phyloP scores from a whole-genome alignment of 169 alveolate species.

The Eimeria falciformis region DNA sequence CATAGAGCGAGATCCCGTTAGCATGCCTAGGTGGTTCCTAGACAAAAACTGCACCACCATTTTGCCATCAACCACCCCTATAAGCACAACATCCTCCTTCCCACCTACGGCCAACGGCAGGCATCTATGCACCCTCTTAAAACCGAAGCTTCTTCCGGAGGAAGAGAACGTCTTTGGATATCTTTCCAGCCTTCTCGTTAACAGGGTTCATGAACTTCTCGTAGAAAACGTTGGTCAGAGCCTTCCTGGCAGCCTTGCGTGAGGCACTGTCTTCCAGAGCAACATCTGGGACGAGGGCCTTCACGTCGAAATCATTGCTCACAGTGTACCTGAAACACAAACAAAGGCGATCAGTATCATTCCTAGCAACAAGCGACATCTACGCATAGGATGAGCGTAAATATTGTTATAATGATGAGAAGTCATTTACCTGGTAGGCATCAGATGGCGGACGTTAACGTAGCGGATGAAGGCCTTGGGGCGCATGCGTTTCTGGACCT shows the following conservation, averaged over 20 bases:
- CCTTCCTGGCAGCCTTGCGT: slow-evolving; percentile 79
- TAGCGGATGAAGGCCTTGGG: slow-evolving; percentile 97
- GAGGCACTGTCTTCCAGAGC: slow-evolving; percentile 70
- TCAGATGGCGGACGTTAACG: slow-evolving; percentile 97
- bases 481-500: slow-evolving; percentile 94
- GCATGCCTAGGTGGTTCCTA: not conserved
- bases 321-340: slow-evolving; percentile 54
- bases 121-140: slow-evolving; percentile 37
- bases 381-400: not conserved
- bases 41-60: not conserved
- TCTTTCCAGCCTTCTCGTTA: slow-evolving; percentile 79
- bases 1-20: not conserved
- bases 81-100: not conserved
- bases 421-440: slow-evolving; percentile 96
- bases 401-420: not conserved
- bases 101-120: not conserved
- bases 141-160: slow-evolving; percentile 81
- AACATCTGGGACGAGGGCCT: slow-evolving; percentile 77
- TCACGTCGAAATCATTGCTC: slow-evolving; percentile 77
- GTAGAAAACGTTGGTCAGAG: slow-evolving; percentile 67
- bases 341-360: too few relatives aligned
- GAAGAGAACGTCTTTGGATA: slow-evolving; percentile 77
- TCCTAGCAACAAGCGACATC: too few relatives aligned
- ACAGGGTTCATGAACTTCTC: slow-evolving; percentile 80
- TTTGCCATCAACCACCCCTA: not conserved